phyloP scores from a whole-genome alignment of 805 yeast species.

The Spathaspora girioi region DNA sequence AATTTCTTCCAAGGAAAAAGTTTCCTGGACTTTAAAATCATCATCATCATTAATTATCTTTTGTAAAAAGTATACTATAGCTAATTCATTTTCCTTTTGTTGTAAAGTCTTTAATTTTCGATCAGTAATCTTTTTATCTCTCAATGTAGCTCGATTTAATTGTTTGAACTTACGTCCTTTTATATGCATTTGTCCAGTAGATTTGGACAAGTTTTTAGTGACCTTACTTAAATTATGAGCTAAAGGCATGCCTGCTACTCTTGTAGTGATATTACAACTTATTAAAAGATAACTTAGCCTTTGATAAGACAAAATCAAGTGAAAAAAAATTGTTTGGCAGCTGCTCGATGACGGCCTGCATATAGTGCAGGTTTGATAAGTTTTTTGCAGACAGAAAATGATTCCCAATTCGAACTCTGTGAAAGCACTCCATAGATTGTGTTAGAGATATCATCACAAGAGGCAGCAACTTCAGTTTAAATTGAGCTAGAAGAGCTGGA shows the following conservation, averaged over 20 bases:
- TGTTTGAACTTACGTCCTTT: slow-evolving; percentile 86
- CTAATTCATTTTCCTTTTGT: slow-evolving; percentile 56
- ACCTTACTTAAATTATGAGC: slow-evolving; percentile 67
- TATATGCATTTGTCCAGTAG: slow-evolving; percentile 68
- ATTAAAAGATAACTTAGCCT: no score
- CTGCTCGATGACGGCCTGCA: background rate
- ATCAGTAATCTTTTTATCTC: slow-evolving; percentile 68
- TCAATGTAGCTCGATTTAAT: slow-evolving; percentile 77
- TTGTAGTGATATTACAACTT: no score
- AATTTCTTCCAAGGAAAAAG: slow-evolving; percentile 56
- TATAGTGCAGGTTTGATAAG: background rate
- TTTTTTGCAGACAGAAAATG: no score
- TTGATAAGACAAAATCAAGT: background rate
- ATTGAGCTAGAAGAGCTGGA: no score
- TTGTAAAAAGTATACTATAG: slow-evolving; percentile 58
- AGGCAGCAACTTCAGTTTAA: no score
- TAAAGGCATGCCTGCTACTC: slow-evolving; percentile 62
- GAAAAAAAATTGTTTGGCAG: background rate
- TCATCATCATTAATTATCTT: slow-evolving; percentile 9
- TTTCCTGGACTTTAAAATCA: slow-evolving; percentile 12
- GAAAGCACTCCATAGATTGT: no score
- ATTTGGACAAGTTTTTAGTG: slow-evolving; percentile 52
- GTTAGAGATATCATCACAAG: no score
- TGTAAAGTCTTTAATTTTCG: slow-evolving; percentile 57
- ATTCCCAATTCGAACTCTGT: no score